Base-by-base conservation (phyloP, 2,329 filamentous ascomycete species). In the Knufia fluminis region DNA sequence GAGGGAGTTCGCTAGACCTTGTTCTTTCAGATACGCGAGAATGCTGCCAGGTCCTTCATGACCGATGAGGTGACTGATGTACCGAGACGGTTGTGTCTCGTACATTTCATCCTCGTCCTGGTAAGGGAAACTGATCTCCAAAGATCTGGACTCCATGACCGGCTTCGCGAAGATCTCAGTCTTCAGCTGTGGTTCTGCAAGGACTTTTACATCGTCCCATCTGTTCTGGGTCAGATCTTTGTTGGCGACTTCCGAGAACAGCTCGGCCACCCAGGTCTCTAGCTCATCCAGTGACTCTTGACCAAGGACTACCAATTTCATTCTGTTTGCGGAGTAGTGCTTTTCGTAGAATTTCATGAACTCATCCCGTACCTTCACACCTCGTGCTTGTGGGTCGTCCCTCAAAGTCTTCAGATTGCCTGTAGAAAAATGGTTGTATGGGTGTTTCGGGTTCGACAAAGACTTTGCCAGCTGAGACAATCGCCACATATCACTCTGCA, bases 11-110 rank as follows among this genome's bases (percentile, higher is more conserved):
- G 84, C 88, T 86, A 89, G 94, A 6, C 90, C 90, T 66, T 90
- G 92, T 22, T 79, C 81, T 66, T 95, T 95, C 66, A 94, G 77
- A 64, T 92, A 89, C 1, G 89, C 82, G 69, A 96, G 80, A 60
- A 96, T 85, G 65, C 90, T 95, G 3, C 90, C 90, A 1, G 90
- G 90, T 0, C 90, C 89, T 66, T 96, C 90, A 59, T 96, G 90
- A 3, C 90, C 90, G 54, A 96, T 86, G 47, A 96, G 71, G 62
- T 96, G 90, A 60, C 85, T 85, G 52, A 95, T 80, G 62, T 95
- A 96, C 53, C 85, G 79, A 55, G 85, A 85, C 1, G 90, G 90
- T 56, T 92, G 86, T 6, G 83, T 82, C 61, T 90, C 84, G 64
- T 80, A 91, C 52, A 89, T 71, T 0, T 78, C 66, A 57, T 94